phyloP scores from a whole-genome alignment of 2,329 filamentous ascomycete genomes.

The Aschersonia sp. region DNA sequence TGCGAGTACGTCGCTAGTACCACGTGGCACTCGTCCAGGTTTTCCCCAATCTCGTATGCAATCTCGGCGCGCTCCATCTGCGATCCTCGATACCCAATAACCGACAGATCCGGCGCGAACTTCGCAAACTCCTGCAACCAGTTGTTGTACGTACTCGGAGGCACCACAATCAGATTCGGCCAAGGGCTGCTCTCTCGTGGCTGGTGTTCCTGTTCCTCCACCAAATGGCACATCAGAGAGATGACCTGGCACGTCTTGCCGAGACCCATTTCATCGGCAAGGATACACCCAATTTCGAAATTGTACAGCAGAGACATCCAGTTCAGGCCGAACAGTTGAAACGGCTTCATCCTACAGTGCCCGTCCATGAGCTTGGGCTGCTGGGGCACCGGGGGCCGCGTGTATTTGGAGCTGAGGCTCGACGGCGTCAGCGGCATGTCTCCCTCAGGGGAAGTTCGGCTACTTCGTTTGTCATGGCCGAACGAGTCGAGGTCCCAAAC shows the following conservation, averaged over 20 bases:
- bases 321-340: conserved; percentile 87
- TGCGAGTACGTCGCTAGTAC: conserved; percentile 48
- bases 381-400: conserved; percentile 29
- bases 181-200: conserved; percentile 27
- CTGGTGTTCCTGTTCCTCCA: conserved; percentile 39
- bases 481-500: conserved; percentile 34
- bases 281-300: conserved; percentile 68
- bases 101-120: conserved; percentile 65
- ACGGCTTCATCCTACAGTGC: conserved; percentile 71
- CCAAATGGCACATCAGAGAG: conserved; percentile 72
- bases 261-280: conserved; percentile 94
- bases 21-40: conserved; percentile 49
- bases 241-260: conserved; percentile 98
- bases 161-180: conserved; percentile 77
- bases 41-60: conserved; percentile 48
- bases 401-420: conserved; percentile 18
- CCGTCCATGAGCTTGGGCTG: conserved; percentile 70
- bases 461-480: conserved; percentile 22
- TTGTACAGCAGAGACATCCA: conserved; percentile 81
- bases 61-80: conserved; percentile 54
- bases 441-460: conserved; percentile 14
- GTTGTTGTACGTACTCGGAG: conserved; percentile 86
- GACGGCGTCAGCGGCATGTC: conserved; percentile 28
- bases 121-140: conserved; percentile 83
- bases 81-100: conserved; percentile 56